A percentile compares a stretch with the other conserved stretches of the same genome.
Evolutionary conservation across 352 stramenopile genomes (phyloP).

Genomic region (Phytophthora citricola): DNA sequence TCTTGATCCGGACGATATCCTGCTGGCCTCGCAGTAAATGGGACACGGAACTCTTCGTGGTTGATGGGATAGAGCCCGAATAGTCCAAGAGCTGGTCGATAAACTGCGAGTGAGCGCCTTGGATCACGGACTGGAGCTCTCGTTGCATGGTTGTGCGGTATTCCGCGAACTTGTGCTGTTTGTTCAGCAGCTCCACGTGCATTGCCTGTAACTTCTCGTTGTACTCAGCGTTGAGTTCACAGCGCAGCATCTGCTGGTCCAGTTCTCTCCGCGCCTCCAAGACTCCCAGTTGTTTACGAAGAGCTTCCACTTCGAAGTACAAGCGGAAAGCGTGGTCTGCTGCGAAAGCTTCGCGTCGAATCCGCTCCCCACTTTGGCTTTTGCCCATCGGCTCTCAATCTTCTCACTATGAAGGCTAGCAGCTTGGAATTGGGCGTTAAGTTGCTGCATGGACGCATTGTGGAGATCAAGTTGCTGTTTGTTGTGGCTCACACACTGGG

Average conservation of each 20-base stretch:
- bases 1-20: slow-evolving; percentile 48
- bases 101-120: slow-evolving; percentile 57
- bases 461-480: slow-evolving; percentile 32
- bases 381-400: slow-evolving; percentile 10
- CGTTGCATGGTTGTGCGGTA: slow-evolving; percentile 68
- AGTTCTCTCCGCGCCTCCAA: slow-evolving; percentile 40
- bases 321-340: slow-evolving; percentile 52
- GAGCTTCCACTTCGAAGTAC: slow-evolving; percentile 47
- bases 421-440: slow-evolving; percentile 19
- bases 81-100: slow-evolving; percentile 69
- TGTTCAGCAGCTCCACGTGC: slow-evolving; percentile 56
- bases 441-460: slow-evolving; percentile 14
- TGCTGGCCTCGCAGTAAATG: slow-evolving; percentile 54
- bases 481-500: slow-evolving; percentile 21
- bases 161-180: slow-evolving; percentile 71
- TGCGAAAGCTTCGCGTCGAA: slow-evolving; percentile 53
- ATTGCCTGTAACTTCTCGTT: slow-evolving; percentile 64
- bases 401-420: slow-evolving; percentile 11
- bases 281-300: slow-evolving; percentile 37
- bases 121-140: slow-evolving; percentile 64
- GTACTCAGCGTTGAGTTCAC: slow-evolving; percentile 58
- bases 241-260: slow-evolving; percentile 50
- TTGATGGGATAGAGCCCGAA: slow-evolving; percentile 55
- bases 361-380: slow-evolving; percentile 27
- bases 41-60: slow-evolving; percentile 59